These are phyloP conservation scores for Sungouiella thailandica DNA, from an alignment of 805 yeast species.

Conservation along the genomic window DNA sequence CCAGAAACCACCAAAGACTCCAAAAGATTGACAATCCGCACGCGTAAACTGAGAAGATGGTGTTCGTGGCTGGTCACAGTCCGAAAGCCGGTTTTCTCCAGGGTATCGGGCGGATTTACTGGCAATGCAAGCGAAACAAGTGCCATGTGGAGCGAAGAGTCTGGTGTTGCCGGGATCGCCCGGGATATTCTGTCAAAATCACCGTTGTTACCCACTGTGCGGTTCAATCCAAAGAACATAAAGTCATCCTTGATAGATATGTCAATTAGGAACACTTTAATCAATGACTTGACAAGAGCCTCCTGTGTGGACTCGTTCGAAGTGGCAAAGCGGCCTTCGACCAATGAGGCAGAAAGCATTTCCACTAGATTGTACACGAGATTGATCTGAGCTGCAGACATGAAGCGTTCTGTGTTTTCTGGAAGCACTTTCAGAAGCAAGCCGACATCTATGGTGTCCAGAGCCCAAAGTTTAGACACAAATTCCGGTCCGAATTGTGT, in stretches of 20 bases:
- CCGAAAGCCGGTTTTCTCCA: conserved; percentile 7
- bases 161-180: conserved; percentile 29
- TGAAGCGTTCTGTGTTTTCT: conserved; percentile 41
- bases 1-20: conserved; percentile 39
- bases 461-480: conserved; percentile 20
- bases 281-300: conserved; percentile 21
- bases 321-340: conserved; percentile 24
- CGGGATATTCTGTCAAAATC: conserved; percentile 40
- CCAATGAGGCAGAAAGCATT: conserved; percentile 42
- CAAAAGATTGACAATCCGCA: conserved; percentile 43
- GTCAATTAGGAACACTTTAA: conserved; percentile 38
- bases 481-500: conserved; percentile 20
- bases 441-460: conserved; percentile 24
- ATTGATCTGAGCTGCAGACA: conserved; percentile 38
- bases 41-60: conserved; percentile 39
- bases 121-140: conserved; percentile 11
- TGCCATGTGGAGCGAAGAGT: neutral
- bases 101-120: conserved; percentile 2
- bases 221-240: conserved; percentile 49
- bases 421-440: conserved; percentile 41
- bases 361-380: conserved; percentile 50
- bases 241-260: conserved; percentile 36
- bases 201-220: conserved; percentile 47
- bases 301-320: conserved; percentile 7
- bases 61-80: conserved; percentile 35